Conservation (phyloP, 768 basidiomycete genomes). For the Mrakia frigida region DNA sequence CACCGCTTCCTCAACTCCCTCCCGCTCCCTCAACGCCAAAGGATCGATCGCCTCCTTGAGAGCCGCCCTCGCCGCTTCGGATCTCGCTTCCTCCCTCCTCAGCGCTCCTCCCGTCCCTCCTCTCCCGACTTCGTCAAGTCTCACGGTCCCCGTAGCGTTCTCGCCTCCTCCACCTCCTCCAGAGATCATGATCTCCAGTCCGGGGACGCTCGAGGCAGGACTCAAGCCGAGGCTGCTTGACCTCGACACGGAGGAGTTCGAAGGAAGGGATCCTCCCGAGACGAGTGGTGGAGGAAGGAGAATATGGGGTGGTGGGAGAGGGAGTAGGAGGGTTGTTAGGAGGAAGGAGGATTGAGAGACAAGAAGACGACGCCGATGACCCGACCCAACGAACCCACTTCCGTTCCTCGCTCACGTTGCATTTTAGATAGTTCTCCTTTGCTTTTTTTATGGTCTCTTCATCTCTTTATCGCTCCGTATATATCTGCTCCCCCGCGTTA, state of each 20-base stretch:
- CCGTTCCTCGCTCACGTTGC: too few species aligned
- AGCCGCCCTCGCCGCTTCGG: constrained; percentile 4
- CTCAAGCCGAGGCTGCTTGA: neutral
- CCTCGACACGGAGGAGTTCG: neutral
- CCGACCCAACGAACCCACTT: too few species aligned
- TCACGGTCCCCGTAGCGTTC: neutral
- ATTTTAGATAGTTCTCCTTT: too few species aligned
- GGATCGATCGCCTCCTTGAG: neutral
- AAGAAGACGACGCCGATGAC: too few species aligned
- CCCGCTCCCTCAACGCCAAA: neutral
- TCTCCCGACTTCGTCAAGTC: neutral
- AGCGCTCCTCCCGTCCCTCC: neutral
- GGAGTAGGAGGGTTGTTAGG: neutral
- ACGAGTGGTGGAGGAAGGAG: neutral
- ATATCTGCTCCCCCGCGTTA: too few species aligned
- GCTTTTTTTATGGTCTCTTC: too few species aligned
- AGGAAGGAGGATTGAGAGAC: neutral
- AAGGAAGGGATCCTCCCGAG: neutral
- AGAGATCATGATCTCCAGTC: constrained; percentile 4
- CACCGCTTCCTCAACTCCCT: neutral
- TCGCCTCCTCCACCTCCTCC: neutral
- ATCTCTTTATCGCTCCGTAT: too few species aligned
- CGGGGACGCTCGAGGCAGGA: neutral
- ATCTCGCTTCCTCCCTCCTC: neutral
- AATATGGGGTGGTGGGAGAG: neutral